phyloP scores from a whole-genome alignment of 768 basidiomycete species.

The Boletus subparvulus region DNA sequence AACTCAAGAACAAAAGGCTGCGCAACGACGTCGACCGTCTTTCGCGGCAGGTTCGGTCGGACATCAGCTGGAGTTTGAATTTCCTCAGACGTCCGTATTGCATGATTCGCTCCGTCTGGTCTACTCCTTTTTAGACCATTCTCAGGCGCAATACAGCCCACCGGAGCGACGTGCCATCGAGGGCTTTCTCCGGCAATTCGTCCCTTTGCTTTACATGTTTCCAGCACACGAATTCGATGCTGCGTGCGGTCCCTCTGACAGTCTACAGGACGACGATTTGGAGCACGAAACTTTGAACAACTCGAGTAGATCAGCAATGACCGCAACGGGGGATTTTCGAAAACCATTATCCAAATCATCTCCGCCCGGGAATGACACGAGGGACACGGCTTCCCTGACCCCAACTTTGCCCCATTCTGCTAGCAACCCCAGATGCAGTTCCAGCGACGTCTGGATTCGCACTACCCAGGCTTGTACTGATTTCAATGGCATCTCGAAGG shows the following conservation, averaged over 20 bases:
- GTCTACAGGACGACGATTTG: slow-evolving; percentile 38
- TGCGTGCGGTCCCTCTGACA: slow-evolving; percentile 56
- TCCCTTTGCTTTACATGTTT: slow-evolving; percentile 78
- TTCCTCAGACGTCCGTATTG: slow-evolving; percentile 77
- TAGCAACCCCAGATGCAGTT: slow-evolving; percentile 2
- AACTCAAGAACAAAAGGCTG: slow-evolving; percentile 47
- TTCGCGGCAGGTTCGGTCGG: slow-evolving; percentile 51
- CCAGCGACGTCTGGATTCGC: slow-evolving; percentile 60
- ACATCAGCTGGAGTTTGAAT: slow-evolving; percentile 75
- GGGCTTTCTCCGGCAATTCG: slow-evolving; percentile 77
- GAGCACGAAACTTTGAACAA: slow-evolving; percentile 27
- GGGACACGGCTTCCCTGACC: slow-evolving; percentile 32
- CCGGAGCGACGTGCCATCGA: slow-evolving; percentile 84
- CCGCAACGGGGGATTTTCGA: slow-evolving; percentile 67
- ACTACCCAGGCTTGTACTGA: slow-evolving; percentile 31
- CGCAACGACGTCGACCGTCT: slow-evolving; percentile 30
- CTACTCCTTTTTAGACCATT: slow-evolving; percentile 88
- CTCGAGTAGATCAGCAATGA: slow-evolving; percentile 43
- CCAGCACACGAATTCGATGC: slow-evolving; percentile 65
- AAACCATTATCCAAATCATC: slow-evolving; percentile 78
- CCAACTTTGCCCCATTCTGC: slow-evolving; percentile 11
- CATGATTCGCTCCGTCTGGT: slow-evolving; percentile 90
- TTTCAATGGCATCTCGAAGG: slow-evolving; percentile 34
- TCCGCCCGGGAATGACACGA: slow-evolving; percentile 38
- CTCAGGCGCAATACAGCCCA: slow-evolving; percentile 68